Evolutionary conservation across 371 early-diverging fungal genomes (phyloP), one percentile per base, ranked within the genome.

Genomic region (Mucor saturninus): DNA sequence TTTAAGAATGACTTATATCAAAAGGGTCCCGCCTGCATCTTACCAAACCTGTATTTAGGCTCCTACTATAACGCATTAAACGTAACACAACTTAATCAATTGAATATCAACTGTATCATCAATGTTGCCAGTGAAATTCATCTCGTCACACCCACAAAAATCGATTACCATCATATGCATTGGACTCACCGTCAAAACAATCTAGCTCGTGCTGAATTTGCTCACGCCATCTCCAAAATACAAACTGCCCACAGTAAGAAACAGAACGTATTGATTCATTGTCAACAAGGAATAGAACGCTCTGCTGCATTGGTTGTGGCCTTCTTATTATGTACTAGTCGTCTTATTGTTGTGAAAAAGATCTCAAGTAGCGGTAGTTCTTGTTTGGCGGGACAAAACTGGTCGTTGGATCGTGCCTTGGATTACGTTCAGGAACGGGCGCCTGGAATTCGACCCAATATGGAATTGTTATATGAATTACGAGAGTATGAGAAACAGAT

Each of bases 41-140:
- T 93, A 59, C 88, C 89, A 38, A 79, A 82, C 46, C 76, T 92
- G 15, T 91, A 81, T 65, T 75, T 92, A 57, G 92, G 93, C n/a
- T 86, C 86, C 10, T 83, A 77, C 45, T 75, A 76, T 52, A 90
- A 85, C 59, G 90, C 88, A 4, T 59, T 64, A 28, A 72, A 75
- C 62, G 61, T 54, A 6, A 60, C 54, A 37, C 64, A 78, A 51
- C 69, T 93, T 5, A 48, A 59, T 7, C 48, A 53, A 5, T 70
- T 74, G 50, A 80, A 77, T 1, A 85, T 91, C 60, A 68, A 75
- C 2, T 74, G 75, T 40, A 82, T 92, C 29, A 63, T 92, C 53
- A 93, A 93, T 65, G 93, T 93, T 2, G 93, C 93, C 0, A 71
- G 81, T 38, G 93, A 93, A 64, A 80, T 91, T 11, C 45, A 49